These are phyloP conservation scores for Metschnikowia lachancei DNA, from an alignment of 805 yeast species.

Conservation along the genomic window DNA sequence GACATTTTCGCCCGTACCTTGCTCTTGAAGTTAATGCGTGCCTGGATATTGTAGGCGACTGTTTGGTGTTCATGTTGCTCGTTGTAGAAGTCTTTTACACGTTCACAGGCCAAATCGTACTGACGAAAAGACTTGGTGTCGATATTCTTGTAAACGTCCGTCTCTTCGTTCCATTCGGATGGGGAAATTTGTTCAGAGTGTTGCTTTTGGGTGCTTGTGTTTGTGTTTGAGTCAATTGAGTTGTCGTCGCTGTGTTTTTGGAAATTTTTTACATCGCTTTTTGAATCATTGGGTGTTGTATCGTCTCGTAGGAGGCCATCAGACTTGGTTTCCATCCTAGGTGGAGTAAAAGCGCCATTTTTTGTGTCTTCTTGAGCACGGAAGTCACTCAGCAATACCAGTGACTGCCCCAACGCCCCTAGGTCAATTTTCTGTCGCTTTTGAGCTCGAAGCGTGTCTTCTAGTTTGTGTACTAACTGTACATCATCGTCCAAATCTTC, in stretches of 20 bases:
- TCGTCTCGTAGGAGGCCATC: too few species aligned
- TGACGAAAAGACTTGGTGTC: constrained; percentile 53
- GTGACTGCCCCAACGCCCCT: too few species aligned
- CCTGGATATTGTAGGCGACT: constrained; percentile 69
- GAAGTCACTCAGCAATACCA: too few species aligned
- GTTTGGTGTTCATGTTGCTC: constrained; percentile 71
- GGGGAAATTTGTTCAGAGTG: too few species aligned
- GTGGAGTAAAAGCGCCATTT: too few species aligned
- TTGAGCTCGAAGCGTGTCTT: constrained; percentile 11
- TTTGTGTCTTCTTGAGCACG: background rate
- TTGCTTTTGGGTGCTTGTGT: too few species aligned
- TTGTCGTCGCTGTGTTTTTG: too few species aligned
- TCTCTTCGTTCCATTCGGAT: constrained; percentile 21
- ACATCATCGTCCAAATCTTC: constrained; percentile 23
- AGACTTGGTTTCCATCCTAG: too few species aligned
- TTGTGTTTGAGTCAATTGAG: too few species aligned
- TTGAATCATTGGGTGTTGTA: too few species aligned
- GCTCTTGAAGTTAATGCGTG: constrained; percentile 67
- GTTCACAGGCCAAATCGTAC: constrained; percentile 64
- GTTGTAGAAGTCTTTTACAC: constrained; percentile 62
- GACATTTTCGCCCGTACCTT: constrained; percentile 65
- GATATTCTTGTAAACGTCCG: constrained; percentile 31
- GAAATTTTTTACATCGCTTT: too few species aligned
- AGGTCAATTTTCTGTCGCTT: constrained; percentile 12
- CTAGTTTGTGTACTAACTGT: constrained; percentile 20